phyloP scores from a whole-genome alignment of 148 eudicot species.

The Rhododendron kiyosumense region DNA sequence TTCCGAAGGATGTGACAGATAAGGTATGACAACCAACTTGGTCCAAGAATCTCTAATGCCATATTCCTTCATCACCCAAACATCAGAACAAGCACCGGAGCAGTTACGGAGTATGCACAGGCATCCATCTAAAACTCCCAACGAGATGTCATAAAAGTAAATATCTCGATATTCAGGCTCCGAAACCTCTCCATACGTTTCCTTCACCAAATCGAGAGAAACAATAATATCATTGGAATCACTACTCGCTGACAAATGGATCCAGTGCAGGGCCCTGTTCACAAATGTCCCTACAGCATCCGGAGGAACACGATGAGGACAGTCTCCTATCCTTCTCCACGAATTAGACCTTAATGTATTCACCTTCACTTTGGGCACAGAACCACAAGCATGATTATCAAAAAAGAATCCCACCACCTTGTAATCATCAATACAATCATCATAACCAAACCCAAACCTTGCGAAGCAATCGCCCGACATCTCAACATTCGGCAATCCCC shows the following conservation, averaged over 20 bases:
- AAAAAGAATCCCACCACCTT: constrained; percentile 16
- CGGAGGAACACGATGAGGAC: not conserved
- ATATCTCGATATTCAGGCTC: not conserved
- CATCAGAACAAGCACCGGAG: not conserved
- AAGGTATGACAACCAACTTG: not conserved
- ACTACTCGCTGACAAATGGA: not conserved
- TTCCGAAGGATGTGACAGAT: no score
- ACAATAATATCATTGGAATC: not conserved
- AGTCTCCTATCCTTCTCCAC: constrained; percentile 19
- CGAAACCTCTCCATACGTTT: not conserved
- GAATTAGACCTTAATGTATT: constrained; percentile 18
- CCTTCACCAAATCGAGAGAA: constrained; percentile 1
- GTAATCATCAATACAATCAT: constrained; percentile 26
- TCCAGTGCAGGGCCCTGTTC: constrained; percentile 4
- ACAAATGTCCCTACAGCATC: not conserved
- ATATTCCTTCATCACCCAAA: not conserved
- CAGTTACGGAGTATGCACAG: not conserved
- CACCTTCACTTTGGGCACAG: constrained; percentile 17
- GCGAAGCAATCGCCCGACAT: not conserved
- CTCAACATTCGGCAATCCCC: constrained; percentile 3
- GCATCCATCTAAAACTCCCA: not conserved
- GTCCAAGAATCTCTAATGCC: not conserved
- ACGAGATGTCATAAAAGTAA: not conserved
- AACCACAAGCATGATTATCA: not conserved
- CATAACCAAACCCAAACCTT: constrained; percentile 32